Evolutionary conservation across 2,329 filamentous ascomycete genomes (phyloP), one percentile per base, ranked within the genome.

Genomic region (Penicillium frequentans): DNA sequence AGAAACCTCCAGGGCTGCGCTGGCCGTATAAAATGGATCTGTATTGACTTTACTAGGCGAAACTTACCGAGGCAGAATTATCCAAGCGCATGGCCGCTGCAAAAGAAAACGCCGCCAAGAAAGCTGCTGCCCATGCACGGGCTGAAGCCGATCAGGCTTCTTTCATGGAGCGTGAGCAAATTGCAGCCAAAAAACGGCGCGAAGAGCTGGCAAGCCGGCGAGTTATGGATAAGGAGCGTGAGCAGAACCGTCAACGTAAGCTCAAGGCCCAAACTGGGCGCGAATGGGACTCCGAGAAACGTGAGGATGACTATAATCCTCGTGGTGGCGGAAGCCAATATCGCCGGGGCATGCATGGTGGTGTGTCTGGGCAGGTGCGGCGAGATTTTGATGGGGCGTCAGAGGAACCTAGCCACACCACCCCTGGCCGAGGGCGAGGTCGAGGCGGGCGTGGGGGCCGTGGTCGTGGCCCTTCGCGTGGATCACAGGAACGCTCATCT

Each of bases 131-230:
- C 0, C 85, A 89, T 67, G 83, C 82, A 1, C 81, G 85, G 26
- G 85, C 86, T n/a, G 84, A 89, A 74, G 85, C 85, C n/a, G 87
- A 90, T 62, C 81, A 83, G 53, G 85, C 85, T 3, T 83, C 81
- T 0, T 89, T 87, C 68, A 80, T 85, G 43, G 81, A 86, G 56
- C 80, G 86, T n/a, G 86, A 89, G 67, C 82, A 83, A 33, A 74
- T 84, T 10, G 82, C 84, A 0, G 80, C 81, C 23, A 78, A 81
- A 62, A 81, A 84, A 55, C 75, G 82, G 55, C 79, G 80, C 51
- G 81, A 86, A 63, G 78, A 80, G 56, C 64, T 64, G 5, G 70
- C 70, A 55, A 81, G 85, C 57, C 72, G 84, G 33, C 81, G 81
- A 57, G 79, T 81, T 53, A 86, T 87, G 84, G 84, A 86, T 71